Evolutionary conservation across 2,329 filamentous ascomycete species (phyloP).

Genomic region (Ceratocystis harringtonii): DNA sequence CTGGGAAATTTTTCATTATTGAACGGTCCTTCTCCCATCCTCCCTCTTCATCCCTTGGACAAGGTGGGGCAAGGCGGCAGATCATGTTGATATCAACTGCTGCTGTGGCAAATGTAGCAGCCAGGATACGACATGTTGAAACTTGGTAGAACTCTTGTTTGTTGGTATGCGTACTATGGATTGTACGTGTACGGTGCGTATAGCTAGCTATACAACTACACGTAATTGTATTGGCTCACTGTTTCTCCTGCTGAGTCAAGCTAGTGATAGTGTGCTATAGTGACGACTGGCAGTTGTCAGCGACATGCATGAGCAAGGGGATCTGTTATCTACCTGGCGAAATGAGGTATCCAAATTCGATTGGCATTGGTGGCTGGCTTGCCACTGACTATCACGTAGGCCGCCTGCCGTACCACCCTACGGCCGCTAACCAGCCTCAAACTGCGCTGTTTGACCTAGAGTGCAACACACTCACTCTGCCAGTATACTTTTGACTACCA

Average conservation of each 20-base stretch:
- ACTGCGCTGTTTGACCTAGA: not conserved
- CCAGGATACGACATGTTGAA: not conserved
- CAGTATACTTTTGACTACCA: slow-evolving; percentile 1
- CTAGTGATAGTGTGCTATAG: not conserved
- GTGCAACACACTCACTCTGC: not conserved
- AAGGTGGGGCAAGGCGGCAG: not conserved
- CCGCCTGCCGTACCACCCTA: not conserved
- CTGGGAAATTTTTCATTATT: not conserved
- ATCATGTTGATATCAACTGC: not conserved
- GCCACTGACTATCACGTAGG: not conserved
- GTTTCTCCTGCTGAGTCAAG: no score
- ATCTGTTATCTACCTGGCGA: not conserved
- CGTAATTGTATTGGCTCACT: no score
- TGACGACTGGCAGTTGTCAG: not conserved
- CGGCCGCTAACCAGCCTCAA: not conserved
- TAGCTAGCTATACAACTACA: not conserved
- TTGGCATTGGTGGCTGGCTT: not conserved
- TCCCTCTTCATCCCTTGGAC: not conserved
- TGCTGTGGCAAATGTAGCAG: not conserved
- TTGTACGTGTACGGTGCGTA: not conserved
- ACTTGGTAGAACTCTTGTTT: not conserved
- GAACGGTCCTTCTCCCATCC: not conserved
- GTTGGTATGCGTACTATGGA: not conserved
- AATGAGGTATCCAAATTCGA: not conserved
- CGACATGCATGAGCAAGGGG: not conserved